Evolutionary conservation across 371 early-diverging fungal genomes (phyloP).

Genomic region (Capniomyces stellatus): DNA sequence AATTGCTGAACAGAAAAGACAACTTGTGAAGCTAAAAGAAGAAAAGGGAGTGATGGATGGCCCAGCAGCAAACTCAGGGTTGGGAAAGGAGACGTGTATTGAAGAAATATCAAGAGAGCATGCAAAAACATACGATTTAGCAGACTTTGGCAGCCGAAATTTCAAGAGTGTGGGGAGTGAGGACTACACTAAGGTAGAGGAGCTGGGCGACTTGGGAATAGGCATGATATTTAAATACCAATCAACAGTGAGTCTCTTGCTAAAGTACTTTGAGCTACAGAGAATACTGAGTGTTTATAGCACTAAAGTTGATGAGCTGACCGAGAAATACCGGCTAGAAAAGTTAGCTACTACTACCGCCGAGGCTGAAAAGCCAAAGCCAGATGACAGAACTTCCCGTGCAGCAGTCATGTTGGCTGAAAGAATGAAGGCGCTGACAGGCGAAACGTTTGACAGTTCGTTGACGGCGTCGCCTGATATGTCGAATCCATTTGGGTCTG

Average conservation of each 20-base stretch:
- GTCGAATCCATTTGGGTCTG: background rate
- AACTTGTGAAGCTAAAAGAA: too few species aligned
- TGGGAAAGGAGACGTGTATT: background rate
- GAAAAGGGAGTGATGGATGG: background rate
- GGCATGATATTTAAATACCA: too few species aligned
- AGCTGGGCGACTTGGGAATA: too few species aligned
- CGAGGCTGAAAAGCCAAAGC: background rate
- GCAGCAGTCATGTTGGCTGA: constrained; percentile 28
- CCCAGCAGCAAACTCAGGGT: background rate
- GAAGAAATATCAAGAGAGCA: background rate
- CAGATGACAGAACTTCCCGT: constrained; percentile 11
- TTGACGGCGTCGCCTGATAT: constrained; percentile 5
- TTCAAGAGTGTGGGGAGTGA: background rate
- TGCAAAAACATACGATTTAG: background rate
- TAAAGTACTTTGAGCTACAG: background rate
- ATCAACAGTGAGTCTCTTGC: background rate
- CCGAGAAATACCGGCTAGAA: background rate
- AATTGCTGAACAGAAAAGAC: too few species aligned
- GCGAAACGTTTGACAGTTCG: constrained; percentile 8
- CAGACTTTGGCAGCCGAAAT: background rate
- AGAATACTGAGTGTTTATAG: background rate
- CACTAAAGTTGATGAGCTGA: background rate
- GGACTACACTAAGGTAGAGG: background rate
- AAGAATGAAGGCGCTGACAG: constrained; percentile 39
- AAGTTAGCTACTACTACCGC: too few species aligned